Percentiles rank a stretch among this genome's conserved stretches.
phyloP scores from a whole-genome alignment of 1,139 yeast genomes.

The Pichia sp. region DNA sequence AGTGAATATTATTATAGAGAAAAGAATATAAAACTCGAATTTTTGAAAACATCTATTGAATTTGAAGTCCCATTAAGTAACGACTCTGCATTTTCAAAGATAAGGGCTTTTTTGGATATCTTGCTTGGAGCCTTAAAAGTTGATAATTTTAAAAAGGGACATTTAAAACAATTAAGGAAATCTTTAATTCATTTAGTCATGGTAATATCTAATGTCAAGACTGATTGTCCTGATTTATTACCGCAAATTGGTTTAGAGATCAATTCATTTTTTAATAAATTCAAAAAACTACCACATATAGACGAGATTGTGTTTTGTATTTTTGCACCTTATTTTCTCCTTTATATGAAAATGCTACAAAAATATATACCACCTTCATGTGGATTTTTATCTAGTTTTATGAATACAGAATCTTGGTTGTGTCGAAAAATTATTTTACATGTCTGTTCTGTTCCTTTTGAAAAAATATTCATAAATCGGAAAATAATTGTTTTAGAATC shows the following conservation, averaged over 20 bases:
- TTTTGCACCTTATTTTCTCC: constrained; percentile 21
- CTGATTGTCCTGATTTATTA: constrained; percentile 3
- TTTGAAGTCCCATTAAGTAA: constrained; percentile 7
- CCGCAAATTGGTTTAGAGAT: constrained; percentile 14
- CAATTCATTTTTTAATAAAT: constrained; percentile 12
- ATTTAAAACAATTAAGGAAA: constrained; percentile 18
- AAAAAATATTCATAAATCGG: constrained; percentile 11
- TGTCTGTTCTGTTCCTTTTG: constrained; percentile 18
- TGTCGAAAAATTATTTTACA: constrained; percentile 16
- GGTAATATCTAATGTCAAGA: constrained; percentile 20
- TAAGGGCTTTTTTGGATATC: constrained; percentile 14
- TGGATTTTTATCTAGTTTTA: constrained; percentile 7
- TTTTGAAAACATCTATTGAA: background rate
- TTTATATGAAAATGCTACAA: constrained; percentile 18
- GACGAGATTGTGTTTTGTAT: constrained; percentile 10
- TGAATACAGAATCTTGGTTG: constrained; percentile 11
- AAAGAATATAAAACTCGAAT: constrained; percentile 4
- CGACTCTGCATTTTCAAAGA: constrained; percentile 1
- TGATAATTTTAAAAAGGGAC: constrained; percentile 1
- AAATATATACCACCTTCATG: constrained; percentile 16
- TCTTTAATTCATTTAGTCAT: constrained; percentile 22
- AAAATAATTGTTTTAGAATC: constrained; percentile 20
- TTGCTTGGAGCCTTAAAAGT: constrained; percentile 6
- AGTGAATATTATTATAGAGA: constrained; percentile 1
- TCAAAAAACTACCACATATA: constrained; percentile 1